phyloP scores from a whole-genome alignment of 345 rosid genomes.

The Aquilaria malaccensis region DNA sequence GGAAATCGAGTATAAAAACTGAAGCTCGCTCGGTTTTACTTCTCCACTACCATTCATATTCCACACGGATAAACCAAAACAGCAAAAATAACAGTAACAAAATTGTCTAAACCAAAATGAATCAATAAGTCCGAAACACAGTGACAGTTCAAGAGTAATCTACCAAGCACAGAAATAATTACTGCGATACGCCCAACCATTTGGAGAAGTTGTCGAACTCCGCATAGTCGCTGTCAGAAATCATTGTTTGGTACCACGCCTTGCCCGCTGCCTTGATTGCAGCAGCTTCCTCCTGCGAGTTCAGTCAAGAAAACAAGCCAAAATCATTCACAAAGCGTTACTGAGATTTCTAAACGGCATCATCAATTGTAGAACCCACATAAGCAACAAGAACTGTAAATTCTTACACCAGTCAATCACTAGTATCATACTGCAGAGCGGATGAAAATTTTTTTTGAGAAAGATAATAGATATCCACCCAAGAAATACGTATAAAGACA shows the following conservation, averaged over 20 bases:
- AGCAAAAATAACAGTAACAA: neutral
- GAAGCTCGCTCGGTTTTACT: neutral
- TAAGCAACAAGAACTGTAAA: too few relatives aligned
- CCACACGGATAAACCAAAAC: neutral
- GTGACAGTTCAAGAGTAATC: neutral
- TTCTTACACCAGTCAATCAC: too few relatives aligned
- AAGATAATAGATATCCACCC: too few relatives aligned
- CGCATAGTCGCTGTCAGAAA: constrained; percentile 81
- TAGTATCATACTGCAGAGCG: too few relatives aligned
- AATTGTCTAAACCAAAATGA: constrained; percentile 5
- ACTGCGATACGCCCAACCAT: constrained; percentile 78
- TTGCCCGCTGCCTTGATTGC: constrained; percentile 75
- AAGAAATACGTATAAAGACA: too few relatives aligned
- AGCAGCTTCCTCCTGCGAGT: constrained; percentile 65
- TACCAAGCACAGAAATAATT: constrained; percentile 11
- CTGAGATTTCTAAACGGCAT: too few relatives aligned
- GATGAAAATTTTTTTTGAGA: too few relatives aligned
- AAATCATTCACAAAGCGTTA: neutral
- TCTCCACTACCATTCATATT: constrained; percentile 3
- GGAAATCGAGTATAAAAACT: too few relatives aligned
- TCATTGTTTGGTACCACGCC: constrained; percentile 90
- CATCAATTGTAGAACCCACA: neutral
- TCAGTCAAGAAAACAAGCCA: neutral
- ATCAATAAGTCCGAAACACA: neutral
- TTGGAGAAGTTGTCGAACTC: constrained; percentile 81